Evolutionary conservation across 2,329 filamentous ascomycete genomes (phyloP).

Genomic region (Penicillium paneum): DNA sequence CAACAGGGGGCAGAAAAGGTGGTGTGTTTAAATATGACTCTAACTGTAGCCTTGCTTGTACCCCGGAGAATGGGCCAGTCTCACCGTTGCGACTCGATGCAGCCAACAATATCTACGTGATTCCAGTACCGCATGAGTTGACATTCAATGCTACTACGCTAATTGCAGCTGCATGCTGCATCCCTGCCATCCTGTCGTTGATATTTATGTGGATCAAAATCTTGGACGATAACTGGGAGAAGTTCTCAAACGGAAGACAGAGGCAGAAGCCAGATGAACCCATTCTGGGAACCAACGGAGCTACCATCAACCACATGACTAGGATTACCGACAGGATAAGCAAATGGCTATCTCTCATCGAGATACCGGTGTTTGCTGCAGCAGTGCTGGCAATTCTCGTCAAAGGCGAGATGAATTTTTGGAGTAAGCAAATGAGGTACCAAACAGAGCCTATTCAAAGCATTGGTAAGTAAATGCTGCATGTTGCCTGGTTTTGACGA

Average conservation of each 20-base stretch:
- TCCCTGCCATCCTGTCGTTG: slow-evolving; percentile 61
- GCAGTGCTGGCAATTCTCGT: slow-evolving; percentile 51
- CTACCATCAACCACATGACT: slow-evolving; percentile 52
- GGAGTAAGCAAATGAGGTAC: slow-evolving; percentile 53
- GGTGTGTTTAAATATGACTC: slow-evolving; percentile 12
- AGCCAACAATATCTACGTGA: slow-evolving; percentile 60
- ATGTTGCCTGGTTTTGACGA: not conserved
- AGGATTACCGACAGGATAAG: slow-evolving; percentile 38
- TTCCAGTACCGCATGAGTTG: slow-evolving; percentile 56
- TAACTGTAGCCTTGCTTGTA: slow-evolving; percentile 13
- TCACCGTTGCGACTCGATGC: slow-evolving; percentile 57
- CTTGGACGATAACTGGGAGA: slow-evolving; percentile 59
- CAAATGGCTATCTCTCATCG: slow-evolving; percentile 43
- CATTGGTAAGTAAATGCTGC: slow-evolving; percentile 49
- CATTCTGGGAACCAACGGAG: slow-evolving; percentile 56
- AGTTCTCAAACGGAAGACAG: slow-evolving; percentile 34
- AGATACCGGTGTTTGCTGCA: slow-evolving; percentile 58
- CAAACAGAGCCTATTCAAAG: slow-evolving; percentile 62
- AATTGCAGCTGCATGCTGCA: slow-evolving; percentile 61
- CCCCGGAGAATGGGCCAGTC: slow-evolving; percentile 34
- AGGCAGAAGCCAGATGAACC: slow-evolving; percentile 34
- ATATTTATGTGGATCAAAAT: slow-evolving; percentile 64
- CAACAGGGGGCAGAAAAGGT: slow-evolving; percentile 27
- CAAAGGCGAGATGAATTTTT: slow-evolving; percentile 64
- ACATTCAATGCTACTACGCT: slow-evolving; percentile 60